A percentile compares a stretch with the other conserved stretches of the same genome.
These are phyloP conservation scores for Abrus precatorius DNA, from an alignment of 306 rosid species.

Conservation along the genomic window DNA sequence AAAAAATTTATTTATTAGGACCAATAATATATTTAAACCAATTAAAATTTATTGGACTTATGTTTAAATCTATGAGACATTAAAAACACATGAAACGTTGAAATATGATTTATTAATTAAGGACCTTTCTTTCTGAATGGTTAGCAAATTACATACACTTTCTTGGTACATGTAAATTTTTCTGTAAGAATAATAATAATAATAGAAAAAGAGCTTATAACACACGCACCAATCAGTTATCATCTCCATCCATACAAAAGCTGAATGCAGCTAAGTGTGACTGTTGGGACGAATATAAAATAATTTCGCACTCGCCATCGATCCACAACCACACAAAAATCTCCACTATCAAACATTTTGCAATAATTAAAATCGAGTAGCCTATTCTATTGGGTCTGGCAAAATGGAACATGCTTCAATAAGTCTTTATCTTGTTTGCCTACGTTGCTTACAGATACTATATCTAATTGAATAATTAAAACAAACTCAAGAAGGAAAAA, in stretches of 20 bases:
- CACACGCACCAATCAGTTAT: background rate
- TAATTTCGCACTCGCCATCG: background rate
- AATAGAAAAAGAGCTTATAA: background rate
- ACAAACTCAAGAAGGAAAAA: background rate
- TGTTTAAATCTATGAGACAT: background rate
- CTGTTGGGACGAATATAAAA: constrained; percentile 10
- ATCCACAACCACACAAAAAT: constrained; percentile 14
- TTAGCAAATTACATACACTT: background rate
- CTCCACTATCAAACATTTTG: background rate
- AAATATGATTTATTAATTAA: too few species aligned
- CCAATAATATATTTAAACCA: too few species aligned
- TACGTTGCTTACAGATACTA: background rate
- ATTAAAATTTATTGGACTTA: background rate
- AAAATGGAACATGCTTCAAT: constrained; percentile 4
- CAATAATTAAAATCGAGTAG: constrained; percentile 1
- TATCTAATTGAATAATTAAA: background rate
- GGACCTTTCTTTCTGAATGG: too few species aligned
- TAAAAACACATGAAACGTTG: background rate
- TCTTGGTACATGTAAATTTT: background rate
- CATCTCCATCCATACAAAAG: background rate
- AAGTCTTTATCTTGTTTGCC: constrained; percentile 6
- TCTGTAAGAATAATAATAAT: background rate
- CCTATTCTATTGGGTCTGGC: constrained; percentile 16
- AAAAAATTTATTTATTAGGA: too few species aligned
- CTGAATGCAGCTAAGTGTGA: background rate